Conservation (phyloP, 805 yeast species). For the Candida verbasci region DNA sequence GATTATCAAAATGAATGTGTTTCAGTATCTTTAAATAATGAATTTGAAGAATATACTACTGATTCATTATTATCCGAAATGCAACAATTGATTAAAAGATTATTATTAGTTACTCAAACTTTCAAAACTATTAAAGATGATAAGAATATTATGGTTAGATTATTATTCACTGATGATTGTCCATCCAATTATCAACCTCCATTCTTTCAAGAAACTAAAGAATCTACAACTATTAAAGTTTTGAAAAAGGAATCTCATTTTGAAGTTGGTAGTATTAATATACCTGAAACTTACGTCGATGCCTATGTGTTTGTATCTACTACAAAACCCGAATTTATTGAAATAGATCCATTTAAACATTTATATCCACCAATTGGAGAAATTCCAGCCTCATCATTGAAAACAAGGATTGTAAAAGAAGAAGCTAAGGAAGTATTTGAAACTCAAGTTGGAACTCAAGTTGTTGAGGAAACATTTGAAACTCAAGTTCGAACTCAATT, state of each 20-base stretch:
- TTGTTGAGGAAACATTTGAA: too few relatives aligned
- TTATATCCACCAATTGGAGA: too few relatives aligned
- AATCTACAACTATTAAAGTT: constrained; percentile 30
- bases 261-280: too few relatives aligned
- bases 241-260: too few relatives aligned
- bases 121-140: constrained; percentile 45
- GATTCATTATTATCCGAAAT: constrained; percentile 40
- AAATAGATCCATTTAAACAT: constrained; percentile 25
- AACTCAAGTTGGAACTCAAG: too few relatives aligned
- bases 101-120: constrained; percentile 51
- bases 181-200: constrained; percentile 48
- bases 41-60: constrained; percentile 12
- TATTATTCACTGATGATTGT: constrained; percentile 45
- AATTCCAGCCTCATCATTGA: too few relatives aligned
- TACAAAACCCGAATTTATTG: too few relatives aligned
- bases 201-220: constrained; percentile 41
- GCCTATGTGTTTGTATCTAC: too few relatives aligned
- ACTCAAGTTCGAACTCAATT: too few relatives aligned
- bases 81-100: constrained; percentile 46
- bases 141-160: constrained; percentile 44
- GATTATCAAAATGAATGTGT: constrained; percentile 28
- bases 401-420: too few relatives aligned
- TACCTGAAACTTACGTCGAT: too few relatives aligned
- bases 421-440: too few relatives aligned
- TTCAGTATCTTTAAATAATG: constrained; percentile 1